A percentile compares a stretch with the other conserved stretches of the same genome.
Conservation (phyloP, 305 asterid species). For the Fraxinus nigra region DNA sequence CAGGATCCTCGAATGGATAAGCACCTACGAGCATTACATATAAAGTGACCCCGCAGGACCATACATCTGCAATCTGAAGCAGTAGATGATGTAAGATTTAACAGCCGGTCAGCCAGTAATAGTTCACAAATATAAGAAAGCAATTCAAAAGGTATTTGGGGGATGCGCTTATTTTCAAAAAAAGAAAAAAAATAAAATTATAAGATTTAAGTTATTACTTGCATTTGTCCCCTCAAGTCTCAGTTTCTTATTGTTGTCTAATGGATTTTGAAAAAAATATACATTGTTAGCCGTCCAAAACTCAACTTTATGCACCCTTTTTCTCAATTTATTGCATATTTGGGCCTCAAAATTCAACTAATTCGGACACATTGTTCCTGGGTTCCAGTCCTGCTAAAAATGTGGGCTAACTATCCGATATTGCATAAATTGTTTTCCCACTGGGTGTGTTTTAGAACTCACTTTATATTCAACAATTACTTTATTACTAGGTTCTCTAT, state of each 20-base stretch:
- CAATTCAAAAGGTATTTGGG: not conserved
- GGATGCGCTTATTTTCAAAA: not conserved
- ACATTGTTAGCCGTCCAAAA: not conserved
- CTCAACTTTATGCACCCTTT: not conserved
- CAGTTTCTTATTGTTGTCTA: not conserved
- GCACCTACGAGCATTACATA: constrained; percentile 90
- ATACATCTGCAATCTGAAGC: constrained; percentile 87
- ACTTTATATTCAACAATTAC: not conserved
- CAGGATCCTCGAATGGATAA: constrained; percentile 92
- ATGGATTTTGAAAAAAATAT: not conserved
- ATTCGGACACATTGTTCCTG: not conserved
- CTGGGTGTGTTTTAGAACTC: not conserved
- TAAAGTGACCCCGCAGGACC: constrained; percentile 94
- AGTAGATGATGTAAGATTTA: constrained; percentile 17
- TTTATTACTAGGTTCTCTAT: not conserved
- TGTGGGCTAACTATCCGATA: not conserved
- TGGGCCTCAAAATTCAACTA: not conserved
- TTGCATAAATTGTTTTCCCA: not conserved
- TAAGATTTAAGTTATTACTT: not conserved
- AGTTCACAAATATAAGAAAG: constrained; percentile 5
- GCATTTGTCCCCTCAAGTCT: not conserved
- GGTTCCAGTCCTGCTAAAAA: not conserved
- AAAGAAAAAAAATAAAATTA: not conserved
- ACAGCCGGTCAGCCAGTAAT: not conserved
- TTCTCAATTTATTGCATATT: not conserved